Conservation (phyloP, 129 eudicot species). For the Rutidosis leptorrhynchoides region DNA sequence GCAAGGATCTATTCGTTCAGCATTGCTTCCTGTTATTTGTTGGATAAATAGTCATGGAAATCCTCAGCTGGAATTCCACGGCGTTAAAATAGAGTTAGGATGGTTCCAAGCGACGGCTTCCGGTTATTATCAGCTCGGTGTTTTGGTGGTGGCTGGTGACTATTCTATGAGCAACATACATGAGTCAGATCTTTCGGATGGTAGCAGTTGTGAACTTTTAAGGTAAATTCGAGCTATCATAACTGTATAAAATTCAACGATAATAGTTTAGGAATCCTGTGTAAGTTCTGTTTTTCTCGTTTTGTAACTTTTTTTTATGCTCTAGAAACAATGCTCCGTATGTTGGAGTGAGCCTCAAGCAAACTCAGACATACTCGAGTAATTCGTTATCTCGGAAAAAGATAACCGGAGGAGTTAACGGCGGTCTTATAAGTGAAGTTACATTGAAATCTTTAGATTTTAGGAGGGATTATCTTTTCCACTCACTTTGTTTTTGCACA, state of each 20-base stretch:
- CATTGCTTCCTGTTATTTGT: conserved; percentile 56
- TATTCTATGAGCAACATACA: conserved; percentile 41
- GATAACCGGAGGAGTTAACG: conserved; percentile 67
- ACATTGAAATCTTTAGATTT: conserved; percentile 63
- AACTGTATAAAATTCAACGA: too few species aligned
- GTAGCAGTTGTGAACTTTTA: too few species aligned
- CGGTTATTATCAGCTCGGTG: conserved; percentile 78
- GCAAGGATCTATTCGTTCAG: conserved; percentile 59
- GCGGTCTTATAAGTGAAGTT: conserved; percentile 60
- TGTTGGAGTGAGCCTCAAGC: too few species aligned
- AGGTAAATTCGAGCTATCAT: too few species aligned
- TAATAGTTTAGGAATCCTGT: too few species aligned
- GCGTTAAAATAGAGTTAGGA: conserved; percentile 67
- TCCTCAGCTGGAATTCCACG: conserved; percentile 87
- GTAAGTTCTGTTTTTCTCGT: too few species aligned
- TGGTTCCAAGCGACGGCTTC: conserved; percentile 92
- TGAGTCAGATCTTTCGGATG: too few species aligned
- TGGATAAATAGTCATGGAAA: conserved; percentile 75
- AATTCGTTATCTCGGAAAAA: conserved; percentile 59
- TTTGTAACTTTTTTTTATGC: too few species aligned
- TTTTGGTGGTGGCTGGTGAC: conserved; percentile 65
- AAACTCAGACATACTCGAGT: conserved; percentile 34
- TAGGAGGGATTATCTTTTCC: conserved; percentile 65
- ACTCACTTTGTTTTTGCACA: conserved; percentile 70
- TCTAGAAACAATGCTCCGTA: too few species aligned